Base-by-base conservation (phyloP, 2,329 filamentous ascomycete species). In the Colletotrichum coccodes region DNA sequence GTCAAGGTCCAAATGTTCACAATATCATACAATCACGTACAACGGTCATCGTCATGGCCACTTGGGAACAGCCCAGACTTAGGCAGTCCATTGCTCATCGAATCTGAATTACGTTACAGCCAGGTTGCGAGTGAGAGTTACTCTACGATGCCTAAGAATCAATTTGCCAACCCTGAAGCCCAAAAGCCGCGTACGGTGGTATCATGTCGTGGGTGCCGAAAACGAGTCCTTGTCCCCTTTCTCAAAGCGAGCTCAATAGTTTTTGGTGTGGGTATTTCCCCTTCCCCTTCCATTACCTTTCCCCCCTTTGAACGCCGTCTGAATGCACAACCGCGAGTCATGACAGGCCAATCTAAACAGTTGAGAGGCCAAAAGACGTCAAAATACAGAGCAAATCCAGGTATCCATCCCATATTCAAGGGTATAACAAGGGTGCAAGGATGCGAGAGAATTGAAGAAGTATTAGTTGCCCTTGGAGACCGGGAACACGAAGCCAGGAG, bases 401-500 rank as follows among this genome's bases (percentile, higher is more conserved):
- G 46, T 53, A 50, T 46, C 61, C 42, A 32, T 60, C 47, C 53
- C 53, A 28, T 68, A 54, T 50, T 50, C 57, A 60, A 50, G 23
- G 44, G 14, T 47, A 32, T 21, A 36, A 60, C 57, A 60, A 50
- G 23, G 44, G 14, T 47, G 30, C 14, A 36, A 28, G 44, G 44
- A 60, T 47, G 46, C 40, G 32, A 60, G 42, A 64, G 26, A 32
- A 12, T 34, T 54, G 28, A 50, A 21, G 16, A 40, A 36, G 21
- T 21, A 30, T 60, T 56, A 66, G 34, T 66, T 44, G 28, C 42
- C 26, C 65, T 66, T 73, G 14, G 79, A 78, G 63, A 80, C 79
- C 3, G 80, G 80, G 58, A 82, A 82, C 21, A 75, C 71, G 60
- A 82, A 83, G 21, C 79, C 80, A 11, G 77, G 71, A 4, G 81